Percentiles rank a stretch among this genome's conserved stretches.
phyloP scores from a whole-genome alignment of 805 yeast species.

The Starmerella kuoi region DNA sequence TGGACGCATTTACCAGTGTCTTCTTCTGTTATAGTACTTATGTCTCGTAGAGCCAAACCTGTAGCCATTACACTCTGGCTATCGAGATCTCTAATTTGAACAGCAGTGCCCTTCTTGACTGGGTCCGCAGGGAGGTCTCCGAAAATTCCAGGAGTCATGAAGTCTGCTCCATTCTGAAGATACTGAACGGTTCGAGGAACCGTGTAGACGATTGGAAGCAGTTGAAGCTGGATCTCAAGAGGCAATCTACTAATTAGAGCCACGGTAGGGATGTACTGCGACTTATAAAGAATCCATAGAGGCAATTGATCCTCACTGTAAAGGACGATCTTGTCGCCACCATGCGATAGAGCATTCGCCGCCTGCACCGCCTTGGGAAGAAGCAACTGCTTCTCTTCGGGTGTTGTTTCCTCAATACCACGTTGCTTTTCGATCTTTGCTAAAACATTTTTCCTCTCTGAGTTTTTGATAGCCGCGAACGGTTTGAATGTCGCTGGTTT shows the following conservation, averaged over 20 bases:
- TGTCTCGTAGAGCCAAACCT: constrained; percentile 31
- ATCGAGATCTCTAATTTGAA: constrained; percentile 54
- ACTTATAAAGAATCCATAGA: constrained; percentile 47
- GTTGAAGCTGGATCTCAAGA: constrained; percentile 23
- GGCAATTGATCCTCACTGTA: constrained; percentile 56
- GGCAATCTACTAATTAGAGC: constrained; percentile 63
- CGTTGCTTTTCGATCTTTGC: constrained; percentile 35
- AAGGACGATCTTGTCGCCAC: constrained; percentile 45
- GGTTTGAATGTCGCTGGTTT: constrained; percentile 42
- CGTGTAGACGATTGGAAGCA: constrained; percentile 59
- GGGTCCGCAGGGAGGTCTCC: constrained; percentile 43
- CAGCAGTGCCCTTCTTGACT: constrained; percentile 41
- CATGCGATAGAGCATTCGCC: constrained; percentile 44
- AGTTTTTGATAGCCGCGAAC: constrained; percentile 63
- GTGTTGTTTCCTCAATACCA: constrained; percentile 12
- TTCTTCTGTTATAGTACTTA: constrained; percentile 32
- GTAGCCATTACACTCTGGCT: constrained; percentile 23
- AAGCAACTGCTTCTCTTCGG: constrained; percentile 29
- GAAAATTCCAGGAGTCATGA: constrained; percentile 36
- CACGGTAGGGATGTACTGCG: constrained; percentile 45
- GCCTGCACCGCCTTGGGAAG: constrained; percentile 49
- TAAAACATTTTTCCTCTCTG: constrained; percentile 56
- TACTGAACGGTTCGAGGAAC: constrained; percentile 61
- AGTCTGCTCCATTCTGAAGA: constrained; percentile 61
- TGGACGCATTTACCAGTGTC: constrained; percentile 68